Base-by-base conservation (phyloP, 1,139 yeast species). In the Groenewaldozyma sp. region DNA sequence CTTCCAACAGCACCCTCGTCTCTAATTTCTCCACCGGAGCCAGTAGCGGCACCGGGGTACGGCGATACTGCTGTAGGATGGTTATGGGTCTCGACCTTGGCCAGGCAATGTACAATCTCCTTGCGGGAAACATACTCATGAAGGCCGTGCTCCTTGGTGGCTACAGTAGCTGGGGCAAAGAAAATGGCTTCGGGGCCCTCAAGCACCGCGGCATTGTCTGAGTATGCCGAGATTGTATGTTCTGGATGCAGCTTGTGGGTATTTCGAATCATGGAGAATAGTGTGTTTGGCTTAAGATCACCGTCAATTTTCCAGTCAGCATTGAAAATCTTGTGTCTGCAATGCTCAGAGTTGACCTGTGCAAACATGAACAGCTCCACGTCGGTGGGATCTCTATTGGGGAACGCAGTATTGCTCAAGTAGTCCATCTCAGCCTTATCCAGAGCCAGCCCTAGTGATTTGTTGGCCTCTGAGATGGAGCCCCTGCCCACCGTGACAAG, bases 41-140 rank as follows among this genome's bases (percentile, higher is more conserved):
- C 99, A 16, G 99, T 93, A 28, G 99, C 95, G 28, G 99, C 99
- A 64, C 99, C 99, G 3, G 98, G 91, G 65, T 84, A 93, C 27
- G 99, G 99, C 22, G 97, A 88, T 10, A 93, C 96, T 0, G 98
- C 98, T 28, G 99, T 93, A 40, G 99, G 99, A 61, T 93, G 99
- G 65, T 93, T 93, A 62, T 93, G 99, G 24, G 99, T 93, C 65
- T 93, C 99, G 38, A 93, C 98, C 62, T 93, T 93, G 51, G 88
- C 83, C 51, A 93, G 70, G 57, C 94, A 84, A 51, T 91, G 93
- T 20, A 91, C 94, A 40, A 68, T 69, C 65, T 93, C 98, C 49
- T 74, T 73, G 46, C 68, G 73, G 16, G 91, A 70, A 34, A 67
- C 65, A 94, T 96, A 91, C 53, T 73, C 73, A 54, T 81, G 75